Conservation (phyloP, 495 filamentous ascomycete genomes). For the Annulohypoxylon maeteangense region DNA sequence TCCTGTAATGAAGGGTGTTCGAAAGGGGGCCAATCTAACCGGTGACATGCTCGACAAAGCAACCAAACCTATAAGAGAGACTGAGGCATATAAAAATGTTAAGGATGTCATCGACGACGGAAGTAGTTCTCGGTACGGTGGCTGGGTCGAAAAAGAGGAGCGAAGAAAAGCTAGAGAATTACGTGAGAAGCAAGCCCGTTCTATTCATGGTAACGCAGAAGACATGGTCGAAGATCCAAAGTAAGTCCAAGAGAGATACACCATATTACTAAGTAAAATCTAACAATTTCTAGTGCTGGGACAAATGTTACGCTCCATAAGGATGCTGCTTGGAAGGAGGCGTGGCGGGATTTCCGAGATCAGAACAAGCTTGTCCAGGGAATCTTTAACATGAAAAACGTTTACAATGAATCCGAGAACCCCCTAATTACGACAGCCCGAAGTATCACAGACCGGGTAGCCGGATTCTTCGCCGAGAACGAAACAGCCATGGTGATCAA, state of each 20-base stretch:
- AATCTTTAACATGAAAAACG: constrained; percentile 81
- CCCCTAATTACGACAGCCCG: constrained; percentile 92
- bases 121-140: constrained; percentile 93
- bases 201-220: constrained; percentile 57
- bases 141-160: constrained; percentile 96
- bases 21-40: constrained; percentile 83
- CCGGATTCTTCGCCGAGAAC: constrained; percentile 97
- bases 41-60: constrained; percentile 89
- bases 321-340: constrained; percentile 94
- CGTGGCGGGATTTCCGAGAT: constrained; percentile 92
- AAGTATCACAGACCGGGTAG: constrained; percentile 90
- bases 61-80: constrained; percentile 92
- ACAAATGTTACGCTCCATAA: constrained; percentile 96
- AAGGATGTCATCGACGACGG: constrained; percentile 98
- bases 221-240: constrained; percentile 82
- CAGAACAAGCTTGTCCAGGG: constrained; percentile 87
- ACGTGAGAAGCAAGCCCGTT: constrained; percentile 66
- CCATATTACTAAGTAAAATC: neutral
- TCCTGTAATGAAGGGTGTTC: constrained; percentile 87
- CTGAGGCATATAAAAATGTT: constrained; percentile 91
- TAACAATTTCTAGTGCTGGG: constrained; percentile 73
- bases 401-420: constrained; percentile 96
- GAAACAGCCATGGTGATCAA: constrained; percentile 97
- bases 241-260: constrained; percentile 63
- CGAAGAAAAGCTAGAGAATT: constrained; percentile 77